Evolutionary conservation across 164 flowering plant species (phyloP).

Genomic region (Magnolia changhungtana): DNA sequence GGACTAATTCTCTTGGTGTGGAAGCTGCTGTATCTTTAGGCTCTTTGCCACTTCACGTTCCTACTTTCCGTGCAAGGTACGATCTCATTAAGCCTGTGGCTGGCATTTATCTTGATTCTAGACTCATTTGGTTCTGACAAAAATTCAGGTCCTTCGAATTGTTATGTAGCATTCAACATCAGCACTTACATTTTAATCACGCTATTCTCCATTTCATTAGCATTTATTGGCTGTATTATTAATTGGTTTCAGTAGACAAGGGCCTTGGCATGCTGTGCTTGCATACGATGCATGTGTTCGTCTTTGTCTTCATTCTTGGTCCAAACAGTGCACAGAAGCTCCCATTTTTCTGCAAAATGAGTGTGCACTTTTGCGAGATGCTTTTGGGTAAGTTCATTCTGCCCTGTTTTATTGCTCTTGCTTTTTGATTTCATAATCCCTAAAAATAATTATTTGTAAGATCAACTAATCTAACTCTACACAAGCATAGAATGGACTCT

Average conservation of each 20-base stretch:
- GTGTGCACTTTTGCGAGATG: slow-evolving; percentile 63
- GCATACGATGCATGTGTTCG: slow-evolving; percentile 97
- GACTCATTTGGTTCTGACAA: background rate
- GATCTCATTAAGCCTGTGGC: slow-evolving; percentile 3
- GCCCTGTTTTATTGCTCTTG: background rate
- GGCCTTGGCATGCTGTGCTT: slow-evolving; percentile 86
- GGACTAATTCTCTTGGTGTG: slow-evolving; percentile 37
- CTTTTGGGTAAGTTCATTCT: slow-evolving; percentile 64
- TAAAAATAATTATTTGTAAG: background rate
- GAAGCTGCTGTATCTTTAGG: slow-evolving; percentile 47
- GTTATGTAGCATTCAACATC: too few relatives aligned
- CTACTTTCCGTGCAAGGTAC: slow-evolving; percentile 91
- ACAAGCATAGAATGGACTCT: too few relatives aligned
- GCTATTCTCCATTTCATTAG: background rate
- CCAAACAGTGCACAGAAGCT: slow-evolving; percentile 78
- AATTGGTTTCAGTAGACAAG: slow-evolving; percentile 53
- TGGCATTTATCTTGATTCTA: background rate
- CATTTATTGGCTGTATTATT: background rate
- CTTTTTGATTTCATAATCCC: background rate
- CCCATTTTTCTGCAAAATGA: slow-evolving; percentile 88
- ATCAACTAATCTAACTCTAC: too few relatives aligned
- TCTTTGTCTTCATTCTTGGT: slow-evolving; percentile 96
- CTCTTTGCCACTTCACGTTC: slow-evolving; percentile 59
- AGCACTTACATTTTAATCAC: background rate
- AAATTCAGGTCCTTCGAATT: background rate